phyloP scores from a whole-genome alignment of 2,329 filamentous ascomycete genomes.

The Setomelanomma holmii region DNA sequence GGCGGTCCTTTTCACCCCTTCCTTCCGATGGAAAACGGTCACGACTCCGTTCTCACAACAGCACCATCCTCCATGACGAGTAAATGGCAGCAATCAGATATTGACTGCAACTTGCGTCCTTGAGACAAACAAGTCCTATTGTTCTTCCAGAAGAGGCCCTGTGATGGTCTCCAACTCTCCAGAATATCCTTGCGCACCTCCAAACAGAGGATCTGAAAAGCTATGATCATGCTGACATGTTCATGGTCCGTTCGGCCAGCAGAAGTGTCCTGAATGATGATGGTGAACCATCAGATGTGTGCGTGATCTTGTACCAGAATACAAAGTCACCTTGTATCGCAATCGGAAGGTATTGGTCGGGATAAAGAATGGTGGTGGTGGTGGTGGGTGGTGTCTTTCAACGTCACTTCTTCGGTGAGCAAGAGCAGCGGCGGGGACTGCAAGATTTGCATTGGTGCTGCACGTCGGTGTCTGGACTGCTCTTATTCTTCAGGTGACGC shows the following conservation, averaged over 20 bases:
- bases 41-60: neutral
- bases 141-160: neutral
- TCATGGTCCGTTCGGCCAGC: neutral
- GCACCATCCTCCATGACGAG: neutral
- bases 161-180: neutral
- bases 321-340: neutral
- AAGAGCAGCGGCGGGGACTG: neutral
- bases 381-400: neutral
- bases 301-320: neutral
- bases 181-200: neutral
- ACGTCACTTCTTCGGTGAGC: neutral
- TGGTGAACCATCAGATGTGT: neutral
- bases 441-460: neutral
- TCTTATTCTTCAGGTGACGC: neutral
- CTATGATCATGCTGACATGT: slow-evolving; percentile 1
- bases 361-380: no score
- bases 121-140: neutral
- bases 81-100: neutral
- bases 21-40: neutral
- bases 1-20: neutral
- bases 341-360: no score
- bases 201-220: neutral
- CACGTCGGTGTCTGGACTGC: neutral
- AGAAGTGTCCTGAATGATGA: neutral
- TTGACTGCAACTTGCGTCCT: neutral